phyloP scores from a whole-genome alignment of 805 yeast species.

The Suhomyces pyralidae region DNA sequence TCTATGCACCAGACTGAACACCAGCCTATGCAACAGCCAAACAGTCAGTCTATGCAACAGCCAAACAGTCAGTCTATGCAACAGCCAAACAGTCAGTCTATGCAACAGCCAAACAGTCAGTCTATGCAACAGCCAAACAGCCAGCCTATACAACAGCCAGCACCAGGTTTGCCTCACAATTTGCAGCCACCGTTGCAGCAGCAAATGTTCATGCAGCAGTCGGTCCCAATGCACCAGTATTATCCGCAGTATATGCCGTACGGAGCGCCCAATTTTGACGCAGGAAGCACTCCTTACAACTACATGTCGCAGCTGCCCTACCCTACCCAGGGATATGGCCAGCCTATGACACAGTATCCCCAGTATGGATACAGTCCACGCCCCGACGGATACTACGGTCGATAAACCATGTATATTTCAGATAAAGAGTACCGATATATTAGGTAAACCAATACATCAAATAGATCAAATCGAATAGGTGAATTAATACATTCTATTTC shows the following conservation, averaged over 20 bases:
- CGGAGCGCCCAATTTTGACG: conserved; percentile 2
- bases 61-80: background rate
- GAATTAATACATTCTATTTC: too few relatives aligned
- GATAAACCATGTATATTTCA: too few relatives aligned
- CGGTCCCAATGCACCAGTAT: background rate
- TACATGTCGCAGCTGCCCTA: conserved; percentile 1
- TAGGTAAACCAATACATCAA: too few relatives aligned
- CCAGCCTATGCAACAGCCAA: background rate
- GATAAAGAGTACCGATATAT: too few relatives aligned
- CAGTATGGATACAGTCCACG: background rate
- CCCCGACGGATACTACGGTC: background rate
- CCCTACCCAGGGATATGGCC: background rate
- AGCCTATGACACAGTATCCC: background rate
- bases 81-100: background rate
- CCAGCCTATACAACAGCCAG: background rate
- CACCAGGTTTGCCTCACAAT: background rate
- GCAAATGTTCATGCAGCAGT: background rate
- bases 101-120: background rate
- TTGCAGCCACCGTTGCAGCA: background rate
- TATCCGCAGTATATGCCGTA: conserved; percentile 5
- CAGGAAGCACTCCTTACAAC: conserved; percentile 6
- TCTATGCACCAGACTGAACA: background rate
- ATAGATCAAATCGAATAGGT: too few relatives aligned
- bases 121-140: background rate
- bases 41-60: background rate